Evolutionary conservation across 768 basidiomycete species (phyloP), one percentile per base, ranked within the genome.

Genomic region (Pleurotus salmoneostramineus): DNA sequence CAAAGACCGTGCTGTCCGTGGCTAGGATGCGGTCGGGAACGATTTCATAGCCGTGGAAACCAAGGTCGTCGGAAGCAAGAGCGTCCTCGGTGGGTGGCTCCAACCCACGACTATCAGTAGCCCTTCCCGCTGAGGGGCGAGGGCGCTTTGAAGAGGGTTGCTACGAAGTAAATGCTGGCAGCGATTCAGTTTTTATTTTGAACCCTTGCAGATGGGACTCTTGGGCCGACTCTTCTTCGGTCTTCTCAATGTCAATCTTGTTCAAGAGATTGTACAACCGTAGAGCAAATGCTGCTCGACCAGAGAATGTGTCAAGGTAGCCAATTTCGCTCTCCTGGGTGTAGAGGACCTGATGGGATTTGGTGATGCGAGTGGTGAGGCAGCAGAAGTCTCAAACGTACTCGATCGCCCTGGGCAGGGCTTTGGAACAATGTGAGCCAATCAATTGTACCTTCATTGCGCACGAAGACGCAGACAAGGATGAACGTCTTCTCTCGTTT

Each of bases 371-470:
- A 43, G 27, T 35, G 32, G 21, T 31, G 31, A 56, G 37, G 46
- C 34, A 35, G 34, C 42, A 35, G 37, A 15, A 43, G 7, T n/a
- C 37, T 40, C 37, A 40, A n/a, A 27, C 54, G 43, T 56, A 56
- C 56, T 27, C 15, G 15, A 45, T 56, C 42, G 31, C 27, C 14
- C 27, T 46, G 6, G 21, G 21, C 21, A 27, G 21, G 21, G 21
- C 21, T 40, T 21, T 56, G 56, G 46, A 56, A 56, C 15, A 56
- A 15, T 7, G 8, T 45, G n/a, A 35, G 32, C 47, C 57, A 50
- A 11, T 12, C 31, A 17, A 50, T 37, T 17, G n/a, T 21, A 10
- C 49, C 51, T 17, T 50, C 7, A 15, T 8, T 11, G 36, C 21
- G 11, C 14, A 58, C 17, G 35, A 17, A 58, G 35, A 58, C 40